Evolutionary conservation across 2,329 filamentous ascomycete genomes (phyloP), one percentile per base, ranked within the genome.

Genomic region (Talaromyces sp.): DNA sequence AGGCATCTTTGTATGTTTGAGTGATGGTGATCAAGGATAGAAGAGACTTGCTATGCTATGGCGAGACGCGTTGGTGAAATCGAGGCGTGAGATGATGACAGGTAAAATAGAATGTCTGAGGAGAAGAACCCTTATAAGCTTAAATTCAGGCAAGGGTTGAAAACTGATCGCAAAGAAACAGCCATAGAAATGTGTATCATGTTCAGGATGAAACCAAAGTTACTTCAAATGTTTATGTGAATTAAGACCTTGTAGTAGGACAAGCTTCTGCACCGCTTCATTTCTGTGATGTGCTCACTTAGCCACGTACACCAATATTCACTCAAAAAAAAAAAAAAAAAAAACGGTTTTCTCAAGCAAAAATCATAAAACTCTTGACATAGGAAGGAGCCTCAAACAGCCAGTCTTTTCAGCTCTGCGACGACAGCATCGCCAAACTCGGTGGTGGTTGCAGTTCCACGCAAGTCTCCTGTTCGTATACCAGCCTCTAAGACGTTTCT

Each of bases 391-490:
- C 19, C 21, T 29, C 19, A 52, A 29, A 9, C 13, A 29, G 24
- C 26, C 24, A 52, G 10, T 71, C 82, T 82, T 69, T 81, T 80
- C 51, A 96, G 78, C 77, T 92, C 85, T 50, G 81, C 81, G 1
- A 89, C 85, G 64, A 96, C 81, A 1, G 89, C 89, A 75, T 96
- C 89, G 51, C 91, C 90, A 29, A 90, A 86, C 67, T 92, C 86
- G 32, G 76, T 80, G 0, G 91, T 96, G 62, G 81, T 84, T 3
- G 86, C 81, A 50, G 75, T 84, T 53, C 93, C 93, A 59, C 90
- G 89, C 65, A 96, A 86, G 74, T 96, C 93, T 71, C 85, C 87
- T 10, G 92, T 96, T 61, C 87, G 82, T 53, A 92, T 74, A 26
- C 90, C 90, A 54, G 80, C 82, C 70, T 96, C 91, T 62, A 97